Evolutionary conservation across 805 yeast genomes (phyloP).

Genomic region (Cyberlindnera meyerae): DNA sequence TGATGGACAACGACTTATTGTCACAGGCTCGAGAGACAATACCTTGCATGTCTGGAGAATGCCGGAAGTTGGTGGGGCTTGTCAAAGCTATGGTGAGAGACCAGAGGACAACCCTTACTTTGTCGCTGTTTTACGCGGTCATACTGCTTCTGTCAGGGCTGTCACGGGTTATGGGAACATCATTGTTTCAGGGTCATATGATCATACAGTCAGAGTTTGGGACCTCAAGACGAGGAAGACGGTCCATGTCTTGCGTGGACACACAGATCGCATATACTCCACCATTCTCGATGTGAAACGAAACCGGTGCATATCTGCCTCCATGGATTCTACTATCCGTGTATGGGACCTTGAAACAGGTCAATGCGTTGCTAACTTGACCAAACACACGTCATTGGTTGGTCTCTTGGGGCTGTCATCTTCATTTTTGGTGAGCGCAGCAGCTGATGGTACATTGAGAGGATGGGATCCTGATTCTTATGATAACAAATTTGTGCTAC

Average conservation of each 20-base stretch:
- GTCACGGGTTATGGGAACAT: conserved; percentile 82
- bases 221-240: conserved; percentile 72
- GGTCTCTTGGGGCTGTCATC: conserved; percentile 79
- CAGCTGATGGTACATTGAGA: conserved; percentile 88
- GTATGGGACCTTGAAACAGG: conserved; percentile 89
- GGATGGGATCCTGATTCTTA: conserved; percentile 89
- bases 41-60: conserved; percentile 80
- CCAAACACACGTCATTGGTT: conserved; percentile 87
- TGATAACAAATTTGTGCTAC: conserved; percentile 57
- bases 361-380: conserved; percentile 58
- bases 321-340: conserved; percentile 82
- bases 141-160: conserved; percentile 77
- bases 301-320: conserved; percentile 82
- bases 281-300: conserved; percentile 75
- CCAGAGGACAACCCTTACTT: conserved; percentile 51
- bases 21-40: conserved; percentile 87
- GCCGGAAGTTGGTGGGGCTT: conserved; percentile 41
- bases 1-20: conserved; percentile 64
- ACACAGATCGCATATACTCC: conserved; percentile 83
- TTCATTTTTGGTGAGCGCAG: conserved; percentile 82
- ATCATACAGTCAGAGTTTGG: conserved; percentile 89
- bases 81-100: conserved; percentile 30
- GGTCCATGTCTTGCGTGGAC: conserved; percentile 72
- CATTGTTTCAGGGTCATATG: conserved; percentile 87
- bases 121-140: conserved; percentile 67